These are phyloP conservation scores for Paramecium pentaurelia DNA, from an alignment of 73 alveolate species.

Conservation along the genomic window DNA sequence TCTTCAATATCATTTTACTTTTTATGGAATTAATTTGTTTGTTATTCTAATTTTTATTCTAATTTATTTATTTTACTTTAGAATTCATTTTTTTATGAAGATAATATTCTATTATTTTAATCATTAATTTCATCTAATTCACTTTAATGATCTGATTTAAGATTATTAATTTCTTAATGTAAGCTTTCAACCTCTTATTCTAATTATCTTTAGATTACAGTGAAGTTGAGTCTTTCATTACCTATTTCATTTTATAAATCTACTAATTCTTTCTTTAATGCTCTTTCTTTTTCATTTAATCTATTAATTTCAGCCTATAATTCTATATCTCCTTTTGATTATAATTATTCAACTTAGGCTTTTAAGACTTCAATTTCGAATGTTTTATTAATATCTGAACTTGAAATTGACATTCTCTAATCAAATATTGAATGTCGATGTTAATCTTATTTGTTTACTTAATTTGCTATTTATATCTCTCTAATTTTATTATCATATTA, in stretches of 20 bases:
- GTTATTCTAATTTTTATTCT: background rate
- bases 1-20: background rate
- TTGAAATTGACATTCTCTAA: conserved; percentile 1
- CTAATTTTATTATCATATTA: background rate
- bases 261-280: background rate
- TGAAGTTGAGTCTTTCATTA: background rate
- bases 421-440: background rate
- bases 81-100: background rate
- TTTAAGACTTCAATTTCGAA: conserved; percentile 2
- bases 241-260: conserved; percentile 47
- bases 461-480: background rate
- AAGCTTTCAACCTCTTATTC: conserved; percentile 18
- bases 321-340: conserved; percentile 42
- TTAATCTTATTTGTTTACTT: background rate
- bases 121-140: background rate
- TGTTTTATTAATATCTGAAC: background rate
- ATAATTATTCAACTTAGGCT: background rate
- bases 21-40: background rate
- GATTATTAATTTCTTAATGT: background rate
- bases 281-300: conserved; percentile 41
- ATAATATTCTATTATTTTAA: background rate
- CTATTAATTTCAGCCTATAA: conserved; percentile 39
- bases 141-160: background rate
- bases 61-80: background rate
- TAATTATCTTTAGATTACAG: background rate